These are phyloP conservation scores for Calocybe indica DNA, from an alignment of 768 basidiomycete species.

Conservation along the genomic window DNA sequence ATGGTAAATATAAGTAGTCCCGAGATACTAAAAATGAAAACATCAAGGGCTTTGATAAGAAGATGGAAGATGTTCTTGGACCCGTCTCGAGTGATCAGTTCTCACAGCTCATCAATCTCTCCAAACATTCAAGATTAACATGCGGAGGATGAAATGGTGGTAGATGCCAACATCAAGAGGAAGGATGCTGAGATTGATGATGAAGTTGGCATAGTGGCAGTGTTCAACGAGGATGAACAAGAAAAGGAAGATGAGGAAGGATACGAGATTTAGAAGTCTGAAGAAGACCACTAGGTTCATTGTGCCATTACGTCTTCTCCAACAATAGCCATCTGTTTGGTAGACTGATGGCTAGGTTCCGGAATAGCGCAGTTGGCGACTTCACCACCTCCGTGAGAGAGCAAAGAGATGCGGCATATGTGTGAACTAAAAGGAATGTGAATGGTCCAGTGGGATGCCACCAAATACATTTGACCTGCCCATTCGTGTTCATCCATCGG, in stretches of 20 bases:
- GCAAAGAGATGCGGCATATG: too few relatives aligned
- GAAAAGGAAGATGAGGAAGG: constrained; percentile 90
- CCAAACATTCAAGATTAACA: constrained; percentile 96
- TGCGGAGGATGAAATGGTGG: constrained; percentile 76
- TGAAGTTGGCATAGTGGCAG: constrained; percentile 94
- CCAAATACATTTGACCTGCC: too few relatives aligned
- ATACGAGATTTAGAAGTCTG: constrained; percentile 76
- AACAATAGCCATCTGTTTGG: too few relatives aligned
- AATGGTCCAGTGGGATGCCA: too few relatives aligned
- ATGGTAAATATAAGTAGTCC: too few relatives aligned
- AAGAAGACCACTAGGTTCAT: too few relatives aligned
- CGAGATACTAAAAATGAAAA: constrained; percentile 59
- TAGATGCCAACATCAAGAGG: constrained; percentile 72
- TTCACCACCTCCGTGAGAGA: too few relatives aligned
- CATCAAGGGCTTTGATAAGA: constrained; percentile 96
- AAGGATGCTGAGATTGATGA: constrained; percentile 92
- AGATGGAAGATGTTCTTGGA: constrained; percentile 76
- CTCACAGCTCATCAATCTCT: constrained; percentile 73
- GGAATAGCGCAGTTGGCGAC: too few relatives aligned
- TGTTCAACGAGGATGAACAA: constrained; percentile 96
- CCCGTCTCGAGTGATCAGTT: constrained; percentile 67
- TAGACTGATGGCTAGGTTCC: too few relatives aligned
- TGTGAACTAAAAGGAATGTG: too few relatives aligned
- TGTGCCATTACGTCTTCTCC: too few relatives aligned
- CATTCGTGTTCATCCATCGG: too few relatives aligned